A percentile compares a stretch with the other conserved stretches of the same genome.
Conservation (phyloP, 148 eudicot species). For the Nepenthes gracilis region DNA sequence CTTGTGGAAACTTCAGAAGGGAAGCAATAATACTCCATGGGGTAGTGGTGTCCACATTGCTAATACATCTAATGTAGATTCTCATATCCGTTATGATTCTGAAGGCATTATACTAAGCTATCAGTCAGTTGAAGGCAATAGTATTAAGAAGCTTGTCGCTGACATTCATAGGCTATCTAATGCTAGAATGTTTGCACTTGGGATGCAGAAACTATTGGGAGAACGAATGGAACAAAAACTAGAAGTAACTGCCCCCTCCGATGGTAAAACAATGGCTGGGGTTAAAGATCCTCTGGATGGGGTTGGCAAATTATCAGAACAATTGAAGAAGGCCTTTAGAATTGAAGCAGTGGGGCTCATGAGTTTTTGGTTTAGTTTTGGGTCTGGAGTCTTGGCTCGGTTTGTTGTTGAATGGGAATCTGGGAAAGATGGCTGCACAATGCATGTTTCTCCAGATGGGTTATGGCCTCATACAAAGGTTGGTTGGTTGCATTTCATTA, state of each 20-base stretch:
- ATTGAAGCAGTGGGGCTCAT: constrained; percentile 94
- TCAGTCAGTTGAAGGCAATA: constrained; percentile 77
- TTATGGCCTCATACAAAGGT: constrained; percentile 99
- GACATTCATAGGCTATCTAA: constrained; percentile 84
- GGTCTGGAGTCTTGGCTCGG: constrained; percentile 76
- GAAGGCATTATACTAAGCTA: constrained; percentile 90
- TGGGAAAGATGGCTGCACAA: constrained; percentile 91
- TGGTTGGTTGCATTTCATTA: neutral
- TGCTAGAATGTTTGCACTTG: constrained; percentile 88
- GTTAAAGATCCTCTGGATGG: constrained; percentile 39
- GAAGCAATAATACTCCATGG: constrained; percentile 66
- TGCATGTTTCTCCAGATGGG: constrained; percentile 98
- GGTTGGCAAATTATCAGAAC: constrained; percentile 60
- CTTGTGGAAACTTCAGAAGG: constrained; percentile 96
- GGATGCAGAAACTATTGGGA: constrained; percentile 86
- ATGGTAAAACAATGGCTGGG: constrained; percentile 34
- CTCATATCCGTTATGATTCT: constrained; percentile 85
- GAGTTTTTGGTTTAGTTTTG: constrained; percentile 96
- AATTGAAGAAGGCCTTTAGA: constrained; percentile 79
- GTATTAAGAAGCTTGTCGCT: constrained; percentile 84
- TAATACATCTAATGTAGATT: constrained; percentile 81
- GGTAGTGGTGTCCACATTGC: constrained; percentile 90
- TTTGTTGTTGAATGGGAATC: constrained; percentile 99
- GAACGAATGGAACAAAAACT: constrained; percentile 53
- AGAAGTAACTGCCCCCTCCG: constrained; percentile 46